Evolutionary conservation across 768 basidiomycete species (phyloP), one percentile per base, ranked within the genome.

Genomic region (Exidia glandulosa): DNA sequence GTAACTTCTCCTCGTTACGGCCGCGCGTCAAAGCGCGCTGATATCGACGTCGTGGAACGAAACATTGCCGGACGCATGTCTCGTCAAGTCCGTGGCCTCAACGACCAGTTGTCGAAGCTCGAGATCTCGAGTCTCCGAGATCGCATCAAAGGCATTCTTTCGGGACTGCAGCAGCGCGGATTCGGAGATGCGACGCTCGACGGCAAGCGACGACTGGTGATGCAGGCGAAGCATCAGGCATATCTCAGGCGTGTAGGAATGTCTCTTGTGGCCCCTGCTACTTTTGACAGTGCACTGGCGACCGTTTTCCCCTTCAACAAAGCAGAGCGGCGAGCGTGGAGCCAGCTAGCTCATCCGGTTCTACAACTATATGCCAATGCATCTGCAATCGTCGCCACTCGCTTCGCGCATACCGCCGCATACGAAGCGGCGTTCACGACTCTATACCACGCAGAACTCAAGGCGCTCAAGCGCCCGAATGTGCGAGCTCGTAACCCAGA

Each of bases 31-130:
- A 88, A 87, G 66, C 77, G 81, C 7, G 83, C 85, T 0, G 75
- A 79, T 52, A 70, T 89, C 52, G 85, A 86, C 62, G 80, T 87
- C 6, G 64, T 86, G 59, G 87, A 87, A 66, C 76, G 76, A 60
- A 86, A 87, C 60, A 75, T 86, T 25, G 79, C 80, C 0, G 74
- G 73, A 34, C 71, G 71, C 23, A 81, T 84, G 79, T 78, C 79
- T 0, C 67, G 67, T 23, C 1, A 27, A 7, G 10, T 54, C 6
- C 6, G 19, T 27, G 50, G 14, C 4, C 50, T 54, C 2, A 29
- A 29, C 19, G 25, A 6, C 25, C 4, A 14, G 13, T 12, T 54
- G 7, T 6, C 30, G 50, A 9, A 13, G 6, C 14, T 54, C 12
- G 50, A 54, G 14, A 6, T 13, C 25, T 27, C 27, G 10, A 25